A percentile compares a stretch with the other conserved stretches of the same genome.
Evolutionary conservation across 1,284 basidiomycete genomes (phyloP).

Genomic region (Earliella scabrosa): DNA sequence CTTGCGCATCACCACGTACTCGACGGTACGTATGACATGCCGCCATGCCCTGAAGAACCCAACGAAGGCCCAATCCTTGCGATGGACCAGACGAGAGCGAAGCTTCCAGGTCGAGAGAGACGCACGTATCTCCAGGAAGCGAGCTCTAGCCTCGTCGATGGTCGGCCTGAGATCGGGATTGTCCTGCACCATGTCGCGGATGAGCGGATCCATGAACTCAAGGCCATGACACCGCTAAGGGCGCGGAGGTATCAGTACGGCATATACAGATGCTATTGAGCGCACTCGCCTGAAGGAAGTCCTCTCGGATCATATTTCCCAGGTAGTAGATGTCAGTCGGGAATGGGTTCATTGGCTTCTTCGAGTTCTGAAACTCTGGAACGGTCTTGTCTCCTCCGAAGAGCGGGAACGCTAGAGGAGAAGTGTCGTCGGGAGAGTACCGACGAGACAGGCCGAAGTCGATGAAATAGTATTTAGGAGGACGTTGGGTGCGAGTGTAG

Average conservation of each 20-base stretch:
- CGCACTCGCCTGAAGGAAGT: constrained; percentile 14
- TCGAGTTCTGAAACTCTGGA: constrained; percentile 4
- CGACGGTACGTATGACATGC: background rate
- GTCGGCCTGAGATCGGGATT: constrained; percentile 18
- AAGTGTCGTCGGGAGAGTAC: constrained; percentile 9
- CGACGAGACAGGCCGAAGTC: constrained; percentile 40
- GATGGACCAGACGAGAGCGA: background rate
- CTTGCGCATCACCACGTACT: too few species aligned
- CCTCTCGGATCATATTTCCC: constrained; percentile 36
- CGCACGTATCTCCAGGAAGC: constrained; percentile 5
- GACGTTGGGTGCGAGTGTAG: constrained; percentile 29
- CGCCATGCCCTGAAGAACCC: background rate
- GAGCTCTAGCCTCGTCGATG: constrained; percentile 12
- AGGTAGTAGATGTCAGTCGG: constrained; percentile 35
- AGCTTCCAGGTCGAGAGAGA: constrained; percentile 7
- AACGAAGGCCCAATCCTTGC: background rate
- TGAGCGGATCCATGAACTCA: constrained; percentile 15
- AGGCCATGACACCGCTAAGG: constrained; percentile 1
- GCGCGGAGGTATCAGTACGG: background rate
- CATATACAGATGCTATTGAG: background rate
- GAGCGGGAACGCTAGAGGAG: constrained; percentile 2
- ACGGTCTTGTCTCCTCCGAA: constrained; percentile 12
- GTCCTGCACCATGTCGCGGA: constrained; percentile 22
- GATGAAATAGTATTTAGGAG: constrained; percentile 34
- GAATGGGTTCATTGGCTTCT: constrained; percentile 30